Base-by-base conservation (phyloP, 208 protist genomes). In the Crithidia expoeki region DNA sequence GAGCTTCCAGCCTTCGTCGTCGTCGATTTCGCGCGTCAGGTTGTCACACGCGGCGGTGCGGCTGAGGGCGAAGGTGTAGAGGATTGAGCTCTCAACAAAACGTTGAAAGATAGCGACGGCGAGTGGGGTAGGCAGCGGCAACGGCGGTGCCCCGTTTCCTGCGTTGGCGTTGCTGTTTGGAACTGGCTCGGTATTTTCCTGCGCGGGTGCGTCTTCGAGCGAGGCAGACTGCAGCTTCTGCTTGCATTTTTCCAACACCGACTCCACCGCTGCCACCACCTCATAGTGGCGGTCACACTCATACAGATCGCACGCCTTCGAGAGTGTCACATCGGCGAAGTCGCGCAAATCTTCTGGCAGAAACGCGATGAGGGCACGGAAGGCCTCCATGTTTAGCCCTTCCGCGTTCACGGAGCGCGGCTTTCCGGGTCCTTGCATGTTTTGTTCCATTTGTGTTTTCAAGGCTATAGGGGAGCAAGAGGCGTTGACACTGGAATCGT, bases 401-500 rank as follows among this genome's bases (percentile, higher is more conserved):
- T 47, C 61, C 23, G 61, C 61, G 34, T 67, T 67, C 0, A 67
- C 61, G 49, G 61, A 67, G 32, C 49, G 49, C 33, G 14, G 28
- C 49, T 46, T 55, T 4, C 19, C 47, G 3, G 47, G 2, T 7
- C 44, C 47, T 12, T 55, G 47, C 61, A 67, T 67, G 14, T 36
- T 30, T 30, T 70, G 56, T 40, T 36, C 53, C 56, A 83, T 86
- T 52, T 84, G 79, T 21, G 77, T 88, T 71, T 97, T 92, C 25
- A 86, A 86, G 40, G n/a, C n/a, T n/a, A n/a, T n/a, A n/a, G n/a
- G n/a, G n/a, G n/a, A n/a, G n/a, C n/a, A n/a, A n/a, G n/a, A n/a
- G n/a, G n/a, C n/a, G n/a, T n/a, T n/a, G n/a, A n/a, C n/a, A n/a
- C n/a, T n/a, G n/a, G n/a, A n/a, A n/a, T n/a, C n/a, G n/a, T n/a